Base-by-base conservation (phyloP, 2,329 filamentous ascomycete genomes). In the Hyphodiscus sp. region DNA sequence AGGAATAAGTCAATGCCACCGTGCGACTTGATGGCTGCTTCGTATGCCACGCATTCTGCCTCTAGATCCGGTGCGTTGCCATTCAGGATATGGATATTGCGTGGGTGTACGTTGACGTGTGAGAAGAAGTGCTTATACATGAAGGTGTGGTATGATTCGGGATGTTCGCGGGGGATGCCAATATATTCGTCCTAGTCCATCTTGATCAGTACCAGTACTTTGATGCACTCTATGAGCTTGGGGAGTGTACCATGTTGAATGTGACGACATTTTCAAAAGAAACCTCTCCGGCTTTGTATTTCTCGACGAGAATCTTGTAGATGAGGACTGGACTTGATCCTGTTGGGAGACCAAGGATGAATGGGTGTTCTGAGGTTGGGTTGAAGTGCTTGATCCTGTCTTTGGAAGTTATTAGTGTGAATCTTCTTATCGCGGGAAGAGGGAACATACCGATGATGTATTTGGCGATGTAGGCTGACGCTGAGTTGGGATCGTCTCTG, bases 111-210 rank as follows among this genome's bases (percentile, higher is more conserved):
- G 67, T 95, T 88, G 63, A 94, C 85, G 62, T 82, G 89, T 44
- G 86, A 89, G 76, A 95, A 95, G 77, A 95, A 90, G 73, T 94
- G 80, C 72, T 87, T 89, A 80, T 91, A 95, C 89, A 95, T 94
- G 76, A 94, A 95, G 60, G 85, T 88, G 74, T 95, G 89, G 72
- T 95, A 95, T 65, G 85, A 90, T 69, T 94, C 85, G 13, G 88
- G 84, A 68, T 95, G 88, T 63, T 91, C 87, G 65, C 87, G 83
- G 33, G 89, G 85, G 58, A 95, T 80, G 53, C 86, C 87, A 61
- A 94, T 87, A 66, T 95, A 95, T 73, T 95, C 89, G 72, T 95
- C 89, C 83, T 87, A 61, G 9, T 41, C 10, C 20, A 49, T 49
- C 13, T 7, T 30, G 16, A n/a, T 43, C 19, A 43, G 16, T 7